Evolutionary conservation across 805 yeast species (phyloP), one percentile per base, ranked within the genome.

Genomic region (fission yeast (Schizosaccharomyces pombe)): DNA sequence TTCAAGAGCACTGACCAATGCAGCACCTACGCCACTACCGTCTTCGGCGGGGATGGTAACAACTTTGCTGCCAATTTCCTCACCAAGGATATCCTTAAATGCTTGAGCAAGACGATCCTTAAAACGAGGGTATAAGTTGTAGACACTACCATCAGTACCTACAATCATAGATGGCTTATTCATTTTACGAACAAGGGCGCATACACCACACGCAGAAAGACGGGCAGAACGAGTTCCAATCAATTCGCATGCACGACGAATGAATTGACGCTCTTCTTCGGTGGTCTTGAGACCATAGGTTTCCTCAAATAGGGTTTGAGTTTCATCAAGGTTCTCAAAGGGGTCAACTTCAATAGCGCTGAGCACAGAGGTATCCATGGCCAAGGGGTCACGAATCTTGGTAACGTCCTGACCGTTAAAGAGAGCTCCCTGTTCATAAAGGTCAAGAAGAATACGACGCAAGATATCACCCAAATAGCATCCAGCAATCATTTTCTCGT

Each of bases 61-160:
- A 64, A 91, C 79, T 59, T 97, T 97, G 54, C 68, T 66, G 53
- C 66, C 65, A 57, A 64, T 68, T 39, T 69, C 65, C 95, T 95
- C 89, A 60, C 73, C 89, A 64, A 85, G 84, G 62, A 89, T 85
- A 65, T 86, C 96, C 68, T 79, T 78, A 65, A 89, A 75, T 56
- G 84, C 95, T 64, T 75, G 74, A 52, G 93, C 93, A 34, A 94
- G 95, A 65, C 95, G 77, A 64, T 80, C 80, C 68, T 80, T 76
- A 77, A 89, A 89, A 56, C 79, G 82, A 54, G 98, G 97, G 72
- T 89, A 91, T 70, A 75, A 82, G 77, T 86, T 85, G 75, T 74
- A 85, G 40, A 89, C 97, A 11, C 95, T 85, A 59, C 98, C 97
- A 66, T 89, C 98, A 58, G 95, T 94, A 55, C 97, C 98, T 68